Evolutionary conservation across 148 eudicot species (phyloP), one percentile per base, ranked within the genome.

Genomic region (Camellia japonica): DNA sequence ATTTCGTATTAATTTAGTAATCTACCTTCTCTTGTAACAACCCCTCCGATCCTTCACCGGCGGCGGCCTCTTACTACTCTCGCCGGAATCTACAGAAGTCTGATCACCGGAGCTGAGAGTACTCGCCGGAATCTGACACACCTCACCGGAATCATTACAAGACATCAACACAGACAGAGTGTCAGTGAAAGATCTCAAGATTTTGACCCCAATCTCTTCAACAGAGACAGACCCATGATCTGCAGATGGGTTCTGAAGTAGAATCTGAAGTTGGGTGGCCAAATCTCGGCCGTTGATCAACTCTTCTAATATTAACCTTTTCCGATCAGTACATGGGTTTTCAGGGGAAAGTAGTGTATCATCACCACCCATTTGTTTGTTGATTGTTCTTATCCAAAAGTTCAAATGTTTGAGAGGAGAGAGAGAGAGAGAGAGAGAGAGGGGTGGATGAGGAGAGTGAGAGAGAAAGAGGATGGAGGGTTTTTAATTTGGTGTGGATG

Each of bases 21-120:
- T 30, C 30, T 30, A 87, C 87, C 87, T 79, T 73, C 87, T 87
- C 70, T 84, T 84, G 79, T 84, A 84, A 82, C 85, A 80, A 30
- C 89, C 89, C 80, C 89, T 76, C 75, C 82, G 85, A 4, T 80
- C 83, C 72, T 82, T 82, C 12, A 58, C 85, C 67, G 78, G 60
- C 54, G 82, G 71, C 54, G 84, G 60, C 67, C 43, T 76, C 83
- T 77, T 87, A 23, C 68, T 65, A 46, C 80, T 80, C 81, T 81
- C 79, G 19, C 81, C 77, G 79, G 84, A 76, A 59, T 71, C 74
- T 42, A 18, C 79, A 4, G 58, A 77, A 10, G 30, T 71, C 77
- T 4, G 52, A 46, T 54, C 80, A 14, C 61, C 76, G 7, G 69
- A 76, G 73, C 72, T 78, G 16, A 15, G 68, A 42, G 59, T 73